phyloP scores from a whole-genome alignment of 345 rosid species.

The Leavenworthia alabamica region DNA sequence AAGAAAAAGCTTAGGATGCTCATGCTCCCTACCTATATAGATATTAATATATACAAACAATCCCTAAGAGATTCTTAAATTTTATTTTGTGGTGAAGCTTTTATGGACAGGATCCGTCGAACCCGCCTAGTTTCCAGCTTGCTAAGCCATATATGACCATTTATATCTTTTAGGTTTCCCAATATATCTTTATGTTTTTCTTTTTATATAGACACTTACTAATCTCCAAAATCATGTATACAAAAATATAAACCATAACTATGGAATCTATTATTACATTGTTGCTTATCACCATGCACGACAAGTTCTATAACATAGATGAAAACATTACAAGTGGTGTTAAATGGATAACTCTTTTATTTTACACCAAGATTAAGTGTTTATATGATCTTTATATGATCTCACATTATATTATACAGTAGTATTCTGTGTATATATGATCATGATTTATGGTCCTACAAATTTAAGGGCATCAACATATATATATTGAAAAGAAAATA shows the following conservation, averaged over 20 bases:
- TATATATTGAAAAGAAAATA: not conserved
- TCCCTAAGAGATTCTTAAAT: constrained; percentile 28
- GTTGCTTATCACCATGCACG: constrained; percentile 8
- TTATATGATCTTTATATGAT: no score
- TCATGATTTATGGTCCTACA: constrained; percentile 27
- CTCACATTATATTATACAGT: constrained; percentile 3
- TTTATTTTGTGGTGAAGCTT: constrained; percentile 25
- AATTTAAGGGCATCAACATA: constrained; percentile 17
- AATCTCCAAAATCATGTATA: not conserved
- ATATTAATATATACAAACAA: constrained; percentile 29
- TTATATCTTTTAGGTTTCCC: not conserved
- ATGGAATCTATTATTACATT: constrained; percentile 5
- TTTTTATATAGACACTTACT: not conserved
- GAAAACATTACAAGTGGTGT: not conserved
- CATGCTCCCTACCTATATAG: constrained; percentile 26
- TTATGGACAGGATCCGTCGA: constrained; percentile 62
- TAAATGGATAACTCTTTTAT: not conserved
- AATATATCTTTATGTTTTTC: not conserved
- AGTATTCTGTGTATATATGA: constrained; percentile 3
- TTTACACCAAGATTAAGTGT: not conserved
- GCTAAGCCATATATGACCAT: constrained; percentile 29
- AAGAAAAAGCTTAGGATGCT: constrained; percentile 36
- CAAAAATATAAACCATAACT: not conserved
- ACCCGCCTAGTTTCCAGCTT: constrained; percentile 66
- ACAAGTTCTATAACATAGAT: constrained; percentile 9